phyloP scores from a whole-genome alignment of 2,329 filamentous ascomycete genomes.

The Sodiomyces alkalinus region DNA sequence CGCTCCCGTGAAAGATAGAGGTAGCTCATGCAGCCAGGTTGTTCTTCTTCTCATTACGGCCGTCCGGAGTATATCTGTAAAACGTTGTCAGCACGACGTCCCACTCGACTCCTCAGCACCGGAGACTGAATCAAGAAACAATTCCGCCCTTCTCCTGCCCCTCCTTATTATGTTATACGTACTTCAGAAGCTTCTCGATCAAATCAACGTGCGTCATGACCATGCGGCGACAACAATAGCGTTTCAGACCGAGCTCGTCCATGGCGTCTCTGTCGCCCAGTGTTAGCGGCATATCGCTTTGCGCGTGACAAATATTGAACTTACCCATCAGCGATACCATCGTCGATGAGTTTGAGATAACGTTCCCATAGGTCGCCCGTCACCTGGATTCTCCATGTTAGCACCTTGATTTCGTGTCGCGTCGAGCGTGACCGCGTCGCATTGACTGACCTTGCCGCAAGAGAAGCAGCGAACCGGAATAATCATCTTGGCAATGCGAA shows the following conservation, averaged over 20 bases:
- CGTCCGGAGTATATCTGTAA: conserved; percentile 43
- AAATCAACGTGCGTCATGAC: conserved; percentile 98
- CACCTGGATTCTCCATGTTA: conserved; percentile 66
- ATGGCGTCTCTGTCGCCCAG: conserved; percentile 65
- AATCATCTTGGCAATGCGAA: conserved; percentile 65
- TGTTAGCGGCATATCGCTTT: background rate
- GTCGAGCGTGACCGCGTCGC: conserved; percentile 2
- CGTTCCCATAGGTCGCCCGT: conserved; percentile 95
- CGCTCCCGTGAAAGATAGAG: too few relatives aligned
- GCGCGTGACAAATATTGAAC: conserved; percentile 13
- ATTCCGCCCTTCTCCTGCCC: conserved; percentile 9
- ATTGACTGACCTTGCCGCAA: conserved; percentile 75
- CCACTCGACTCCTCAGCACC: too few relatives aligned
- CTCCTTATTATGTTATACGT: conserved; percentile 17
- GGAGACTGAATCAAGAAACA: too few relatives aligned
- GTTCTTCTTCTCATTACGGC: conserved; percentile 47
- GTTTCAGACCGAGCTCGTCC: conserved; percentile 82
- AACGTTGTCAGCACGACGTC: background rate
- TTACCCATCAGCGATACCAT: conserved; percentile 60
- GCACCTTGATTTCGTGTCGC: conserved; percentile 13
- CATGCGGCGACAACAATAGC: conserved; percentile 98
- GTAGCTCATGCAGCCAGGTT: conserved; percentile 16
- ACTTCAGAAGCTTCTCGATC: conserved; percentile 96
- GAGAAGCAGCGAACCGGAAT: conserved; percentile 98
- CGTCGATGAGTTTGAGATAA: conserved; percentile 78